Base-by-base conservation (phyloP, 2,329 filamentous ascomycete genomes). In the Atkinsonella texensis region DNA sequence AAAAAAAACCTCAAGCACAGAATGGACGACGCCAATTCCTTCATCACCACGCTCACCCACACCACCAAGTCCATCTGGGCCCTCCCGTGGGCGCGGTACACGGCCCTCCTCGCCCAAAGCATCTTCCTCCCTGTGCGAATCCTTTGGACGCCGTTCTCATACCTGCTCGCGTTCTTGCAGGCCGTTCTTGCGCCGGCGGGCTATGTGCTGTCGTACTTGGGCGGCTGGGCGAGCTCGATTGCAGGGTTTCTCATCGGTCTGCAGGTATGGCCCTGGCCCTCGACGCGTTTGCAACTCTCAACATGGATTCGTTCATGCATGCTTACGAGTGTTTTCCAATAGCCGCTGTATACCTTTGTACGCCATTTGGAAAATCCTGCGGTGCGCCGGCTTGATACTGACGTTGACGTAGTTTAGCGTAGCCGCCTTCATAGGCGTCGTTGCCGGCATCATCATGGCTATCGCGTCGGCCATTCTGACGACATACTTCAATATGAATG, bases 361-460 rank as follows among this genome's bases (percentile, higher is more conserved):
- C 54, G 69, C 20, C n/a, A 11, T 11, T 11, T 15, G 31, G 12
- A 38, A 42, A 18, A 42, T 2, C 8, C n/a, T 39, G 12, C 32
- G 15, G 13, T 23, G 35, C 4, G 4, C 12, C 28, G 15, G 15
- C 11, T 38, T 12, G 15, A 15, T 38, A 38, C 35, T 38, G 9
- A 38, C 35, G 11, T 38, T 38, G 15, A 23, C 18, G 4, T 51
- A 74, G 71, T 72, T 89, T 46, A 81, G 81, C 47, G 75, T 81
- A 23, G 87, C 86, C 8, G 74, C 79, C 33, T 65, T 86, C 17
- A 73, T 88, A 49, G 87, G 87, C n/a, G 68, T 83, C 49, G 48
- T 79, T 11, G 70, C 81, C 31, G 87, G 85, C 49, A 65, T 81
- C 48, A 57, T 77, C 17, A 65, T 89, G 43, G 75, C 79, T 60